Evolutionary conservation across 768 basidiomycete genomes (phyloP).

Genomic region (Neoboletus brunneissimus): DNA sequence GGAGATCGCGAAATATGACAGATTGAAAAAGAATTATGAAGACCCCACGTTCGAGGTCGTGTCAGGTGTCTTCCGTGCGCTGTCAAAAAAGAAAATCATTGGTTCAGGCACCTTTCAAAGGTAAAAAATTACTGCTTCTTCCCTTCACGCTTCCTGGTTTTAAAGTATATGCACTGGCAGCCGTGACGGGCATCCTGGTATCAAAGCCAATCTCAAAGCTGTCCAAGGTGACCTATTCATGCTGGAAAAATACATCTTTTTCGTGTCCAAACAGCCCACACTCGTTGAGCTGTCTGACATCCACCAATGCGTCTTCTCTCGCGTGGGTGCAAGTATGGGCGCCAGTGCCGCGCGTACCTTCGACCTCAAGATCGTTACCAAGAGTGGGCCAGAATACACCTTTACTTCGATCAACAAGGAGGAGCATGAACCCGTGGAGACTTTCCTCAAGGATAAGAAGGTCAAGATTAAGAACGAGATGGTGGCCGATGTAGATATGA

Average conservation of each 20-base stretch:
- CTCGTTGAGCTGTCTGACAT: slow-evolving; percentile 90
- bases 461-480: slow-evolving; percentile 95
- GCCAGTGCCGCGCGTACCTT: slow-evolving; percentile 87
- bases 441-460: slow-evolving; percentile 87
- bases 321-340: slow-evolving; percentile 83
- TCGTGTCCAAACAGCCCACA: slow-evolving; percentile 93
- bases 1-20: slow-evolving; percentile 73
- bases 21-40: slow-evolving; percentile 91
- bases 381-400: slow-evolving; percentile 78
- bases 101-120: slow-evolving; percentile 85
- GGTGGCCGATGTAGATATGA: slow-evolving; percentile 80
- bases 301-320: slow-evolving; percentile 87
- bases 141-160: background rate
- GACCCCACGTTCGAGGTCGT: slow-evolving; percentile 95
- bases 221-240: slow-evolving; percentile 96
- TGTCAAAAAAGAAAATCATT: slow-evolving; percentile 89
- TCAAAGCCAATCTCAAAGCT: slow-evolving; percentile 97
- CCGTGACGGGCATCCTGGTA: slow-evolving; percentile 86
- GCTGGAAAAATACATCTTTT: slow-evolving; percentile 97
- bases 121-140: slow-evolving; percentile 36
- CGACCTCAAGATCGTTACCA: slow-evolving; percentile 86
- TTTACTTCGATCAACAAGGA: slow-evolving; percentile 97
- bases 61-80: slow-evolving; percentile 86
- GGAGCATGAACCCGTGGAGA: slow-evolving; percentile 83
- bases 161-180: slow-evolving; percentile 37